Evolutionary conservation across 2,329 filamentous ascomycete genomes (phyloP), one percentile per base, ranked within the genome.

Genomic region (Xylariaceae sp.): DNA sequence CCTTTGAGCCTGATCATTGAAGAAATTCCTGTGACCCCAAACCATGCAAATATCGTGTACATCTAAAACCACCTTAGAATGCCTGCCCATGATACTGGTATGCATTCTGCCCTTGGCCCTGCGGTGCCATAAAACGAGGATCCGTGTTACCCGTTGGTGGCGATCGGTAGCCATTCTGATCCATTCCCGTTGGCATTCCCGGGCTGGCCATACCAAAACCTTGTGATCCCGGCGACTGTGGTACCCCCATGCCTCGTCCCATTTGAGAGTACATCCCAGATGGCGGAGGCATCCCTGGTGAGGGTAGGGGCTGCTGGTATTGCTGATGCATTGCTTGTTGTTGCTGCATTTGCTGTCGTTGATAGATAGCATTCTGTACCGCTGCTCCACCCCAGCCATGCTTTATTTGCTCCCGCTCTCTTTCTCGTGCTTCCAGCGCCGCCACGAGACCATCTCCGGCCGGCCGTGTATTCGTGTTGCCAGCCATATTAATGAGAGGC

Each of bases 391-490:
- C 81, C 48, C 83, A 68, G 0, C 84, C 84, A 46, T 85, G 77
- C 57, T 79, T 86, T 66, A 86, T 80, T 42, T 84, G 78, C 52
- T 80, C 75, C 61, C 81, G 88, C 59, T 95, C 89, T 10, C 83
- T 82, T 64, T 96, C 88, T 12, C 90, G 80, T 2, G 81, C 79
- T 50, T 88, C 85, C 44, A 95, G 91, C 12, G 86, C 85, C 1
- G 85, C 87, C 6, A 95, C 82, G 1, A 95, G 72, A 0, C 85
- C 84, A 19, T 70, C 69, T 1, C 79, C 79, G 23, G 76, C 63
- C 8, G 73, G 67, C 43, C 71, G 70, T 35, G 70, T 67, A 48
- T 75, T 76, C 51, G 71, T 71, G 40, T 74, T 73, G 40, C 76
- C 76, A 4, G 76, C 77, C 62, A 94, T 71, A 47, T 79, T 82